Conservation (phyloP, 768 basidiomycete genomes). For the Auriculariales sp. region DNA sequence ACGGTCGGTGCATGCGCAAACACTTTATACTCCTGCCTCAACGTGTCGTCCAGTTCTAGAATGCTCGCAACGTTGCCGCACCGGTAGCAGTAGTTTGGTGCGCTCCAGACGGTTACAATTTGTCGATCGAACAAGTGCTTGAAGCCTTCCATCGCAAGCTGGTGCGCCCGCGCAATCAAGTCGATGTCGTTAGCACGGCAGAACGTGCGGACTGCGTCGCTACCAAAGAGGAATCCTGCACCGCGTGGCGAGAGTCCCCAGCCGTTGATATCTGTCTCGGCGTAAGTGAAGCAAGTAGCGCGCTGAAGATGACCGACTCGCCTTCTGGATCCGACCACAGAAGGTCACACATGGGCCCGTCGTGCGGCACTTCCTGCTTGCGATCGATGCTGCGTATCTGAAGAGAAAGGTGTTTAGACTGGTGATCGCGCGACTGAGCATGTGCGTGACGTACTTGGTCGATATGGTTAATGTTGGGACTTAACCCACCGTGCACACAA, state of each 20-base stretch:
- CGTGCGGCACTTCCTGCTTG: slow-evolving; percentile 95
- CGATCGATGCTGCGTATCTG: slow-evolving; percentile 88
- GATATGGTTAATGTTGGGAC: slow-evolving; percentile 71
- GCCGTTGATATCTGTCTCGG: slow-evolving; percentile 59
- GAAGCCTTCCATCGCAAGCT: slow-evolving; percentile 94
- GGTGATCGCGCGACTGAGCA: too few species aligned
- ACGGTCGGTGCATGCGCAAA: slow-evolving; percentile 84
- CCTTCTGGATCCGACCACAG: slow-evolving; percentile 99
- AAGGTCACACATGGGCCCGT: slow-evolving; percentile 96
- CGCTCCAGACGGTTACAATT: slow-evolving; percentile 97
- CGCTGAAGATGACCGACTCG: slow-evolving; percentile 20
- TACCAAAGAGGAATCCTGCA: slow-evolving; percentile 90
- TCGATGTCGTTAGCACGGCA: slow-evolving; percentile 85
- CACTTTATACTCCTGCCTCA: slow-evolving; percentile 91
- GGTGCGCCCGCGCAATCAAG: slow-evolving; percentile 92
- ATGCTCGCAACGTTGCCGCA: slow-evolving; percentile 96
- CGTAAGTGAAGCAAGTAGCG: background rate
- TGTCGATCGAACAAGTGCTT: slow-evolving; percentile 93
- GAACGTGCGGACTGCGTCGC: slow-evolving; percentile 80
- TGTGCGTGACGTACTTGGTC: slow-evolving; percentile 67
- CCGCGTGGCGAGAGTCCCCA: slow-evolving; percentile 98
- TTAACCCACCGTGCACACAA: slow-evolving; percentile 93
- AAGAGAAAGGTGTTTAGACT: too few species aligned
- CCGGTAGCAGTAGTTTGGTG: slow-evolving; percentile 97
- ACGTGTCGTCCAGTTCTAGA: slow-evolving; percentile 82